Evolutionary conservation across 257 asterid genomes (phyloP).

Genomic region (Craterostigma plantagineum): DNA sequence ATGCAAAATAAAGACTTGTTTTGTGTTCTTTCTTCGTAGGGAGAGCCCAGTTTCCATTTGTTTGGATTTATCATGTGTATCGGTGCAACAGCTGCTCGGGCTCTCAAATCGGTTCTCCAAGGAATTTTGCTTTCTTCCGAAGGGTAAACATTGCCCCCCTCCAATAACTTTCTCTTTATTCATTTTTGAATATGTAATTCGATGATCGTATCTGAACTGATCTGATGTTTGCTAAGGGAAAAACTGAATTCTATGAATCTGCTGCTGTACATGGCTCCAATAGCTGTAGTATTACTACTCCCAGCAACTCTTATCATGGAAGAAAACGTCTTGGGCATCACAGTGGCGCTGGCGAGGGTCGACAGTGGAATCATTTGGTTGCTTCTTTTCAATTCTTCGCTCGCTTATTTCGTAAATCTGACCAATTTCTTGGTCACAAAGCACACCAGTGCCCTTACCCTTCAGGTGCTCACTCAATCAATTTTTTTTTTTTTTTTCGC

Average conservation of each 20-base stretch:
- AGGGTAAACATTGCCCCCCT: background rate
- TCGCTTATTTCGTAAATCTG: background rate
- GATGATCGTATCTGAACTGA: too few relatives aligned
- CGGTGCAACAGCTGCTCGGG: conserved; percentile 2
- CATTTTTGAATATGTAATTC: too few relatives aligned
- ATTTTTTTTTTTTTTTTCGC: too few relatives aligned
- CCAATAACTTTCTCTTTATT: too few relatives aligned
- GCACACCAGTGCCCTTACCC: conserved; percentile 2
- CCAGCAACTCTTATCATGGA: background rate
- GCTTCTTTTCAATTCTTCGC: background rate
- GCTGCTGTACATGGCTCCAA: conserved; percentile 1
- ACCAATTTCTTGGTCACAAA: conserved; percentile 1
- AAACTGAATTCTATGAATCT: background rate
- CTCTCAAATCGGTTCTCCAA: background rate
- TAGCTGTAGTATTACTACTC: background rate
- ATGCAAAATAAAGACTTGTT: too few relatives aligned
- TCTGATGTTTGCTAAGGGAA: background rate
- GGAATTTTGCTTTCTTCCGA: background rate
- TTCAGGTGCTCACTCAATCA: background rate
- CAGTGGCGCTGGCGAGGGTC: background rate
- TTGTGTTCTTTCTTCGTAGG: background rate
- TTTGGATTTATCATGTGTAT: conserved; percentile 1
- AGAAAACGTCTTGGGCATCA: background rate
- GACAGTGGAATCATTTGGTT: background rate
- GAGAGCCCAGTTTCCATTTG: background rate